Base-by-base conservation (phyloP, 495 filamentous ascomycete genomes). In the Podospora appendiculata region DNA sequence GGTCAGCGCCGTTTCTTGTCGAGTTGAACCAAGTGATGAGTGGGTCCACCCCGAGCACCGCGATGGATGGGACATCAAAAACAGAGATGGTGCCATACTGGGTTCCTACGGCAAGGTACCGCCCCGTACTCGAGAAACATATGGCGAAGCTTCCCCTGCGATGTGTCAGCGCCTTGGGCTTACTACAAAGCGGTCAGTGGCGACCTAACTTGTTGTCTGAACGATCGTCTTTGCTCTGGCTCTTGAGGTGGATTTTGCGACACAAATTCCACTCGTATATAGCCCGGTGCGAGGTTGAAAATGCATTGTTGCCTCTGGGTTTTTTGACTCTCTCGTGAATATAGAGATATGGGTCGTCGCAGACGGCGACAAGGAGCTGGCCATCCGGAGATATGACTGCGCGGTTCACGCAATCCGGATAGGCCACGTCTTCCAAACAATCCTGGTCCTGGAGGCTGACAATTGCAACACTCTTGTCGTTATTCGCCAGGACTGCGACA, bases 361-460 rank as follows among this genome's bases (percentile, higher is more conserved):
- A 88, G 39, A 97, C 86, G 9, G 89, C 88, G 4, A 90, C 75
- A 6, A 97, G 78, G 14, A 94, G 67, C 40, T 74, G 77, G 0
- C 90, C 91, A 58, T 96, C 87, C 0, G 93, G 93, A 32, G 91
- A 96, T 41, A 98, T 83, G 16, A 90, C 82, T 6, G 90, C 88
- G 65, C 93, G 90, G 65, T 98, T 98, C 71, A 96, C 92, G 50
- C 79, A 83, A 56, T 86, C 83, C 39, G 86, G 82, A 53, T 91
- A 87, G 6, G 80, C 72, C 17, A 96, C 67, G 46, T 82, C 76
- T 38, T 85, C 79, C 39, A 91, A 67, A 12, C 82, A 75, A 32
- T 69, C 57, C 14, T 66, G 64, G 11, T 65, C 58, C 25, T 45
- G 41, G 8, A 97, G 73, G 35, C 84, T 85, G 62, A 90, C 89